phyloP scores from a whole-genome alignment of 2,329 filamentous ascomycete genomes.

The Arthrobotrys megalospora region DNA sequence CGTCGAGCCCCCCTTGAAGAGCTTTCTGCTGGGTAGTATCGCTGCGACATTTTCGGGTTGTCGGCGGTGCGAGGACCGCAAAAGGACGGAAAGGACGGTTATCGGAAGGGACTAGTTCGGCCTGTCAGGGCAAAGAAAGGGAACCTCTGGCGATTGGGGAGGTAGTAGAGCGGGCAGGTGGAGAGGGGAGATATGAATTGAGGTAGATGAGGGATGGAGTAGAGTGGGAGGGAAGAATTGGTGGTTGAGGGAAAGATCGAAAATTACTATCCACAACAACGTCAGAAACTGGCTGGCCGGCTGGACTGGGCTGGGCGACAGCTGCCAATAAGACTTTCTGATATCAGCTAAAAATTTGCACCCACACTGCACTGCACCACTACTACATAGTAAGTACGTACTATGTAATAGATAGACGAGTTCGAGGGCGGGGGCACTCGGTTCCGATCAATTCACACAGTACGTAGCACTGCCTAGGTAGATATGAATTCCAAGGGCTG shows the following conservation, averaged over 20 bases:
- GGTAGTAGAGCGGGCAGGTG: constrained; percentile 15
- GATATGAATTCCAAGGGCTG: background rate
- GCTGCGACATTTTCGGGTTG: constrained; percentile 58
- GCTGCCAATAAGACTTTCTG: background rate
- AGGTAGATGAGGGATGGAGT: background rate
- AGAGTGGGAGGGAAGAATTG: constrained; percentile 10
- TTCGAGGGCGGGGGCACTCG: background rate
- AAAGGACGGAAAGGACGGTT: constrained; percentile 39
- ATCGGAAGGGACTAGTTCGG: constrained; percentile 41
- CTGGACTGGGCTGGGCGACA: background rate
- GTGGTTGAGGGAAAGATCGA: constrained; percentile 9
- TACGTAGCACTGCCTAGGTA: background rate
- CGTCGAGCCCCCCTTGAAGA: constrained; percentile 58
- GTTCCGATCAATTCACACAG: background rate
- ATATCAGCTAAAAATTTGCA: constrained; percentile 14
- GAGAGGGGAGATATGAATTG: background rate
- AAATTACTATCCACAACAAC: constrained; percentile 39
- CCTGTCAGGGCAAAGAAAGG: constrained; percentile 15
- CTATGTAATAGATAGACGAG: constrained; percentile 21
- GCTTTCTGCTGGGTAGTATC: constrained; percentile 61
- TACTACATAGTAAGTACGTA: too few species aligned
- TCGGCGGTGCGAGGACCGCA: constrained; percentile 55
- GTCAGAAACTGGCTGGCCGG: constrained; percentile 28
- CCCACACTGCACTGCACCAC: background rate
- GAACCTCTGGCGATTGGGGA: constrained; percentile 48